A percentile compares a stretch with the other conserved stretches of the same genome.
These are phyloP conservation scores for Monilinia fructicola DNA, from an alignment of 2,329 filamentous ascomycete species.

Conservation along the genomic window DNA sequence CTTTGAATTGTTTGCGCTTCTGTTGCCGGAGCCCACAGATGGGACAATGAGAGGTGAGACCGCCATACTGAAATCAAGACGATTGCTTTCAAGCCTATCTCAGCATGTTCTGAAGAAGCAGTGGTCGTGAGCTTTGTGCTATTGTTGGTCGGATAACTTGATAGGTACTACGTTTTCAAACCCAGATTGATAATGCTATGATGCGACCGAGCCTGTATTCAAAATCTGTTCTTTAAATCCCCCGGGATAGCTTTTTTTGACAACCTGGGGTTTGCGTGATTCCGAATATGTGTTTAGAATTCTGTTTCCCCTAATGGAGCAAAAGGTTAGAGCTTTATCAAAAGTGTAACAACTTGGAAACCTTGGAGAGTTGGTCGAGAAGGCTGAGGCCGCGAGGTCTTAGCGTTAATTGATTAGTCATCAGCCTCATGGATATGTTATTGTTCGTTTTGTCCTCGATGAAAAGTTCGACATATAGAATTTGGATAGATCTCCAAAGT, in stretches of 20 bases:
- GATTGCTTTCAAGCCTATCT: neutral
- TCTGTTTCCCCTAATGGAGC: neutral
- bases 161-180: neutral
- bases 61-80: constrained; percentile 24
- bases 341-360: neutral
- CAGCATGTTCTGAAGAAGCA: neutral
- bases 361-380: neutral
- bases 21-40: constrained; percentile 18
- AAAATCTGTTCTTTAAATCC: neutral
- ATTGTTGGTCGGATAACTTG: neutral
- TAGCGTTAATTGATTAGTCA: constrained; percentile 6
- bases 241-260: neutral
- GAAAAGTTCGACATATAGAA: neutral
- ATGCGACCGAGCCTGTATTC: neutral
- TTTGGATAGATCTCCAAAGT: neutral
- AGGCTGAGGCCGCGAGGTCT: constrained; percentile 11
- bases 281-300: neutral
- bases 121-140: neutral
- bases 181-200: constrained; percentile 2
- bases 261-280: neutral
- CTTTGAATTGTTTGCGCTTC: constrained; percentile 24
- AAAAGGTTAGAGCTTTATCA: neutral
- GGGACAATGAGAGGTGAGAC: constrained; percentile 29
- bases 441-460: neutral
- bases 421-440: neutral